Evolutionary conservation across 768 basidiomycete species (phyloP), one percentile per base, ranked within the genome.

Genomic region (Chalciporus piperatus): DNA sequence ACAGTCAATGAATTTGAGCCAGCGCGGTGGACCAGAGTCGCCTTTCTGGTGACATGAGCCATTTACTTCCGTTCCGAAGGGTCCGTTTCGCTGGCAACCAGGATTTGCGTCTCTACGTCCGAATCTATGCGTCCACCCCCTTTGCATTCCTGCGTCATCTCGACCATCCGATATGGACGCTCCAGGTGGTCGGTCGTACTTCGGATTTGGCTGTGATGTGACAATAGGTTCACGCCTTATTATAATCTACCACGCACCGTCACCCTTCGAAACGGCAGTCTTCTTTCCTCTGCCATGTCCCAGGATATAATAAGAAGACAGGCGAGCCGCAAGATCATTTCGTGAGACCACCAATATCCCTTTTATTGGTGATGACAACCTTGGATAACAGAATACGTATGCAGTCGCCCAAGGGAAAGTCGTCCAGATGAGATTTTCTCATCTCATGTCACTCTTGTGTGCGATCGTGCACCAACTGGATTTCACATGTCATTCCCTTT

Each of bases 291-390:
- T 22, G 14, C 45, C 56, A 19, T 28, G 25, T 25, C 27, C 14
- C 50, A 47, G 25, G 13, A n/a, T n/a, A 53, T 48, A 43, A 20
- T 42, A 45, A 11, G 37, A 38, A 38, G 33, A 42, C 27, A 25
- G 22, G 19, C 35, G 20, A 45, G 23, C 47, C 32, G 47, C 50
- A 45, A 41, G 42, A 43, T 40, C 41, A 33, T 30, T 13, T 6
- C 37, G 25, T 40, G 38, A 39, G 25, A 47, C 35, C 9, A 16
- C 16, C n/a, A 8, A 37, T 6, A 37, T 37, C 35, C 10, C 16
- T 37, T n/a, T 37, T n/a, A 6, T 3, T 2, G 14, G 6, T 3
- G 10, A 32, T 11, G 12, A 14, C 32, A 22, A 22, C 22, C 22
- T 22, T 22, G 32, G 30, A 43, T 32, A 1, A 32, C 9, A 10